Conservation (phyloP, 1,284 basidiomycete species). For the Ustilago bromivora region DNA sequence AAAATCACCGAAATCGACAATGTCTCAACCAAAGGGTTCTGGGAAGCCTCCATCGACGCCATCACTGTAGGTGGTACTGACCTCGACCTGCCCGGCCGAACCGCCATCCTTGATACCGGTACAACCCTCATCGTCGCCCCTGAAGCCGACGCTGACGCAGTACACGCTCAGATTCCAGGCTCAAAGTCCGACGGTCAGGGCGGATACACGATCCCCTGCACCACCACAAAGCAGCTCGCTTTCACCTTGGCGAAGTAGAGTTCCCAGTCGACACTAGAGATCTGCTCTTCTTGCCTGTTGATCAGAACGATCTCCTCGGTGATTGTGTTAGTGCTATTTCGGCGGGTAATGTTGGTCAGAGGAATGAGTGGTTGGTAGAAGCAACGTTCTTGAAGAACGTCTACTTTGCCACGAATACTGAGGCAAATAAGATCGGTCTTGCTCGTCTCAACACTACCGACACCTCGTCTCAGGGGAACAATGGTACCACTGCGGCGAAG, state of each 20-base stretch:
- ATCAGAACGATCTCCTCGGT: slow-evolving; percentile 76
- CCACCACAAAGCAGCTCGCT: slow-evolving; percentile 76
- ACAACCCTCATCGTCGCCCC: slow-evolving; percentile 71
- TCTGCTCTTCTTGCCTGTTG: slow-evolving; percentile 78
- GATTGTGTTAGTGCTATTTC: slow-evolving; percentile 82
- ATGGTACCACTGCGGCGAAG: background rate
- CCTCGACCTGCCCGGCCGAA: slow-evolving; percentile 73
- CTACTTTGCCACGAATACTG: slow-evolving; percentile 78
- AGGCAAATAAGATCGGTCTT: slow-evolving; percentile 78
- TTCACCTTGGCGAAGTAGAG: slow-evolving; percentile 75
- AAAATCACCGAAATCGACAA: slow-evolving; percentile 66
- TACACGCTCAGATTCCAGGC: slow-evolving; percentile 77
- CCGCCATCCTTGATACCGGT: slow-evolving; percentile 69
- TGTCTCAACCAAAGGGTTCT: slow-evolving; percentile 75
- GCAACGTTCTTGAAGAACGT: slow-evolving; percentile 70
- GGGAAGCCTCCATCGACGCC: slow-evolving; percentile 78
- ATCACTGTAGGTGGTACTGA: slow-evolving; percentile 75
- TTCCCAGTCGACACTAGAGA: slow-evolving; percentile 75
- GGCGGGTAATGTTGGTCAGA: slow-evolving; percentile 72
- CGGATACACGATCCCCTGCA: slow-evolving; percentile 82
- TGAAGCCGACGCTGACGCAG: slow-evolving; percentile 72
- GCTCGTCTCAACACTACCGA: slow-evolving; percentile 70
- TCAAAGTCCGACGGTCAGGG: slow-evolving; percentile 71
- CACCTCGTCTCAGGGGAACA: slow-evolving; percentile 7
- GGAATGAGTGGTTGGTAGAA: slow-evolving; percentile 78